These are phyloP conservation scores for Balansia obtecta DNA, from an alignment of 2,329 filamentous ascomycete species.

Conservation along the genomic window DNA sequence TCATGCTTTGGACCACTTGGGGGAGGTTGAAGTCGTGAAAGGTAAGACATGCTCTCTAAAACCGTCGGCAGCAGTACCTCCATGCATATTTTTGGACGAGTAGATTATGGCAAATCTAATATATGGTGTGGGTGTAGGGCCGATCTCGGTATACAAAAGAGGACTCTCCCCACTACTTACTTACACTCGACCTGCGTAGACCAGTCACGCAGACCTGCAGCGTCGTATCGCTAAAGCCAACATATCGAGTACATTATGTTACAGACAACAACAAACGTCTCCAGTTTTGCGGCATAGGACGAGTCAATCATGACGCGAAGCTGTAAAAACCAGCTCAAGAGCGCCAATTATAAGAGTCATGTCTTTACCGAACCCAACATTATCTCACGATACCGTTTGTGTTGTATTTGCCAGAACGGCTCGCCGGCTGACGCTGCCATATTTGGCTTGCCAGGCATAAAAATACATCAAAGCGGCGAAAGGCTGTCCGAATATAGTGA, in stretches of 20 bases:
- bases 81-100: too few species aligned
- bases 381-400: not conserved
- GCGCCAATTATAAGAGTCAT: not conserved
- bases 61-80: too few species aligned
- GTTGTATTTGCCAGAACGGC: constrained; percentile 7
- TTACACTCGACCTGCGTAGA: too few species aligned
- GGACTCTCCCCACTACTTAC: too few species aligned
- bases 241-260: too few species aligned
- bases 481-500: constrained; percentile 90
- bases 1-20: not conserved
- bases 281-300: not conserved
- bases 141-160: too few species aligned
- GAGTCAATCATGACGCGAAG: not conserved
- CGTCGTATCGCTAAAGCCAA: too few species aligned
- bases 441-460: constrained; percentile 97
- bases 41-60: not conserved
- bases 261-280: too few species aligned
- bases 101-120: too few species aligned
- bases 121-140: too few species aligned
- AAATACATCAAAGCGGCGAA: constrained; percentile 89
- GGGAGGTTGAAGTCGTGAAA: not conserved
- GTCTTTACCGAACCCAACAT: not conserved
- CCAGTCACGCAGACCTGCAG: too few species aligned
- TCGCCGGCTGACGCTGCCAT: constrained; percentile 61
- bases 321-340: not conserved